Evolutionary conservation across 192 early-diverging fungal species (phyloP), one percentile per base, ranked within the genome.

Genomic region (Oehlia diaphana): DNA sequence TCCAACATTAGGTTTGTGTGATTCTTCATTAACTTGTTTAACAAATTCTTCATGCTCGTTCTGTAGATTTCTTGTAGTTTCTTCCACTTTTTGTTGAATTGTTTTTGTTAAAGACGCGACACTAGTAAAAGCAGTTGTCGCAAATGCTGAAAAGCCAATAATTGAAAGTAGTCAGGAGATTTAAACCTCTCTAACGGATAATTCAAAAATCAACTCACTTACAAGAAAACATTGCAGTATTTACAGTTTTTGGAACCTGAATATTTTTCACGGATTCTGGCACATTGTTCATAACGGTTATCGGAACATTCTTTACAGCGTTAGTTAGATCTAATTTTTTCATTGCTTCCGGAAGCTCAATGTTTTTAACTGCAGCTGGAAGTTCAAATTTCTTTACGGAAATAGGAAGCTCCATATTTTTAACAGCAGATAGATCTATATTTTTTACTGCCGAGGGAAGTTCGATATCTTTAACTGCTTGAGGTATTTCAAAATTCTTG

Each of bases 1-100:
- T 74, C 84, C 84, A 78, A 82, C 69, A 65, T 78, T 81, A 35
- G 87, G 80, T 49, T 63, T 77, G 21, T 73, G 82, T 72, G 79
- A 78, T n/a, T 84, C 83, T 28, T 82, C 70, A 44, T 80, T 86
- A 39, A 87, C 86, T 44, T 88, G 80, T 44, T 81, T 85, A n/a
- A 89, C 71, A 83, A 89, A 90, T 16, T 81, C 82, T 12, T 86
- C 79, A 44, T 86, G 82, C 67, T 88, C 86, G 62, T 76, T 79
- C 58, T 90, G 85, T 21, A 90, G 68, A 16, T 81, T 80, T 37
- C 82, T 82, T 0, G 88, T 81, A 31, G 77, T 79, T 70, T 79
- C 67, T 62, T 79, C 77, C 12, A 79, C 77, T 79, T 71, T 68
- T 70, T 79, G 66, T 62, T 71, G 77, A 35, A 79, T 62, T 42